Base-by-base conservation (phyloP, 2,329 filamentous ascomycete genomes). In the Claviceps sp. region DNA sequence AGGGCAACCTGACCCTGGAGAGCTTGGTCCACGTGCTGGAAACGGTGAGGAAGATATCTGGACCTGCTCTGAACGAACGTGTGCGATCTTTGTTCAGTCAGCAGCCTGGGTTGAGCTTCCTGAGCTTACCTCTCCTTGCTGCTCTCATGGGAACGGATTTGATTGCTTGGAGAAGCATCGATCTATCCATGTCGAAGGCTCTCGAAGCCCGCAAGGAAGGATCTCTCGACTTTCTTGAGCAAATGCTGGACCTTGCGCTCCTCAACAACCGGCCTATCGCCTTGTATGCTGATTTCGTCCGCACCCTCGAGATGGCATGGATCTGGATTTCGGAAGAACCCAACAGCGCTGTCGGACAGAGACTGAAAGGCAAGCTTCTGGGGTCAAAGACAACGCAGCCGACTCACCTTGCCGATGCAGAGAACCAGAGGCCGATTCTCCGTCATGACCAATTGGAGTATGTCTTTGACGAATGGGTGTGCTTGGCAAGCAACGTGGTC, bases 401-500 rank as follows among this genome's bases (percentile, higher is more conserved):
- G 7, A 57, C 63, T 56, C 64, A 55, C 73, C 75, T 57, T 66
- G 75, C 74, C 34, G 79, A 76, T 22, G 79, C 84, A 52, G 76
- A 80, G 48, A 59, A 62, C 37, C 42, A 50, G 40, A 48, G 14
- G 20, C 51, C 48, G 41, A 66, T 71, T 41, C 74, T 79, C 37
- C 83, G 83, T 58, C 81, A 83, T 56, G 88, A 95, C 55, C 88
- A 96, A 65, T 81, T 95, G 69, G 88, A 94, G 60, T 97, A 98
- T 63, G 78, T 96, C 20, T 96, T 98, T 62, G 89, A 91, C 44
- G 93, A 98, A 70, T 98, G 93, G 93, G 79, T 91, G 30, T 82
- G 85, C 54, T 77, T 96, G 7, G 85, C 78, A 70, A 85, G 85
- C 66, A 87, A 88, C 60, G 78, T 82, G n/a, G 81, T 84, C 58